Conservation (phyloP, 1,284 basidiomycete species). For the Irpex sp. region DNA sequence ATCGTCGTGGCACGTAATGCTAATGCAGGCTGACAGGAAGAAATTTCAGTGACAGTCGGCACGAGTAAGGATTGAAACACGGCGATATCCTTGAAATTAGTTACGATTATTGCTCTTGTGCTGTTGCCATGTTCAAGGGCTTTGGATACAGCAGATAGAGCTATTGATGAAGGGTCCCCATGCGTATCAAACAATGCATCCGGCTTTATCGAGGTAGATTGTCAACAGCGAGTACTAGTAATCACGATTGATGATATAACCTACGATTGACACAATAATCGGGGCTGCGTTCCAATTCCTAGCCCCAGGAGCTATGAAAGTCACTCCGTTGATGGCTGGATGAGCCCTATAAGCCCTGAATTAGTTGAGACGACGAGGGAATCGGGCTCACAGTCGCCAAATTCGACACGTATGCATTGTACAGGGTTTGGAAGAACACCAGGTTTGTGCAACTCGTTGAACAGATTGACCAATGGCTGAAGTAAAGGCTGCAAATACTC, state of each 20-base stretch:
- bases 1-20: background rate
- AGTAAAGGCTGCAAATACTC: slow-evolving; percentile 1
- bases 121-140: background rate
- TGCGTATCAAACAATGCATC: background rate
- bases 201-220: background rate
- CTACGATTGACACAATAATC: background rate
- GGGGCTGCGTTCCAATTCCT: background rate
- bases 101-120: background rate
- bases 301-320: background rate
- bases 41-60: background rate
- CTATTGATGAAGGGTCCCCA: background rate
- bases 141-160: background rate
- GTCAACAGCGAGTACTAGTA: background rate
- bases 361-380: background rate
- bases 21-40: background rate
- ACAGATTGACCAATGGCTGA: slow-evolving; percentile 1
- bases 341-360: background rate
- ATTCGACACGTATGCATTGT: background rate
- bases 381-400: slow-evolving; percentile 1
- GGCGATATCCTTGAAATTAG: slow-evolving; percentile 3
- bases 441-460: background rate
- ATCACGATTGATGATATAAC: background rate
- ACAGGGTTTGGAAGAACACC: background rate
- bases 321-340: background rate
- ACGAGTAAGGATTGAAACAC: background rate